A percentile compares a stretch with the other conserved stretches of the same genome.
Evolutionary conservation across 257 asterid species (phyloP).

Genomic region (Solanum pinnatisectum): DNA sequence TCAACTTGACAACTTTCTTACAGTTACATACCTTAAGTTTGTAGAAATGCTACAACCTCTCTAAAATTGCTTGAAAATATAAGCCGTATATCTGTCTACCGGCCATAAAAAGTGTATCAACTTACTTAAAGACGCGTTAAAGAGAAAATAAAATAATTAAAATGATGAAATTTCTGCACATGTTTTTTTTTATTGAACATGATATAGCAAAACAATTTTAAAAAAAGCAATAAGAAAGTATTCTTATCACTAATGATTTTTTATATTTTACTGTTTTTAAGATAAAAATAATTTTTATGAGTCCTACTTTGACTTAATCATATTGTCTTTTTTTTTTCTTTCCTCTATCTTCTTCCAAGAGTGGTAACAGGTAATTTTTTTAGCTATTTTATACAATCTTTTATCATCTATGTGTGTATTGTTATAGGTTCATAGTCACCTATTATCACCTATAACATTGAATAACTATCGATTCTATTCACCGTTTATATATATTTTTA

Average conservation of each 20-base stretch:
- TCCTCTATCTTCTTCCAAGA: background rate
- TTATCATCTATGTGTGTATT: too few species aligned
- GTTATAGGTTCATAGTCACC: background rate
- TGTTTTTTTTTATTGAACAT: background rate
- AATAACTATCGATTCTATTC: background rate
- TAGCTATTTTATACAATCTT: too few species aligned
- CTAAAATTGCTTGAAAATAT: background rate
- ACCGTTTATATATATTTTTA: too few species aligned
- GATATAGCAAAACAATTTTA: background rate
- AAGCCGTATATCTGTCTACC: background rate
- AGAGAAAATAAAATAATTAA: too few species aligned
- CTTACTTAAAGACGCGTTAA: background rate
- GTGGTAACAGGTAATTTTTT: background rate
- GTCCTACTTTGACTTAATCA: background rate
- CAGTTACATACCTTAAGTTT: background rate
- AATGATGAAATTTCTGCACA: background rate
- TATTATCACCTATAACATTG: background rate
- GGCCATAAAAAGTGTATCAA: background rate
- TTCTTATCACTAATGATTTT: background rate
- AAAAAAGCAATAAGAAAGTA: background rate
- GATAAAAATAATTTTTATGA: too few species aligned
- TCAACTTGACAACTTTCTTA: background rate
- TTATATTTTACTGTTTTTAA: too few species aligned
- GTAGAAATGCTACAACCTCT: background rate
- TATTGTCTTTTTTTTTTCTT: background rate